Percentiles rank a stretch among this genome's conserved stretches.
Evolutionary conservation across 2,329 filamentous ascomycete species (phyloP).

Genomic region (Septoria linicola): DNA sequence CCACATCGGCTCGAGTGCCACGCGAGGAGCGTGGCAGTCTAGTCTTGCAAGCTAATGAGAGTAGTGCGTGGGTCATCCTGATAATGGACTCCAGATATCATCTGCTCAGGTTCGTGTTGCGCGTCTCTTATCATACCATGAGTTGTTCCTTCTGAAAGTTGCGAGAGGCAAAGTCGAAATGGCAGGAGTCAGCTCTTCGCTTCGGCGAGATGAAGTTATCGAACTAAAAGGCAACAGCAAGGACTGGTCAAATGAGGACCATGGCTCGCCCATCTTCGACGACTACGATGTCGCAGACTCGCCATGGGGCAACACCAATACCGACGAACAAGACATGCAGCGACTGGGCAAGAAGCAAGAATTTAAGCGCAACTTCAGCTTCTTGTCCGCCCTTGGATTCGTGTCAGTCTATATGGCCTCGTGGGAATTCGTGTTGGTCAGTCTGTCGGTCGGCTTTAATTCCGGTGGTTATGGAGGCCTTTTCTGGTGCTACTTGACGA

Average conservation of each 20-base stretch:
- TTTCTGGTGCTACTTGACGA: constrained; percentile 38
- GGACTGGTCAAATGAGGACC: constrained; percentile 11
- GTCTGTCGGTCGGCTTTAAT: constrained; percentile 32
- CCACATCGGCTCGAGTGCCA: constrained; percentile 3
- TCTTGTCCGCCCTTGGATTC: constrained; percentile 34
- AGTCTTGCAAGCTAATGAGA: constrained; percentile 2
- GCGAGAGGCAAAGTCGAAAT: background rate
- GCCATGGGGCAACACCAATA: constrained; percentile 17
- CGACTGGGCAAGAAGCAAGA: constrained; percentile 35
- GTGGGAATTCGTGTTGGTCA: constrained; percentile 36
- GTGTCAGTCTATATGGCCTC: constrained; percentile 36
- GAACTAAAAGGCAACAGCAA: constrained; percentile 11
- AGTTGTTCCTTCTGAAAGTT: background rate
- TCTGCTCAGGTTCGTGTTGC: constrained; percentile 8
- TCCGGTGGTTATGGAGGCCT: constrained; percentile 37
- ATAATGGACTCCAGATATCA: constrained; percentile 11
- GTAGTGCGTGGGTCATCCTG: constrained; percentile 1
- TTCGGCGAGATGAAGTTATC: constrained; percentile 10
- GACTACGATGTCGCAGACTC: constrained; percentile 7
- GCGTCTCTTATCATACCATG: background rate
- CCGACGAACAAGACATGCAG: constrained; percentile 31
- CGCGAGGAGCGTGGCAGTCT: constrained; percentile 5
- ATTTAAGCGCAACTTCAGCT: constrained; percentile 34
- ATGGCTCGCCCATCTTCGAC: constrained; percentile 12
- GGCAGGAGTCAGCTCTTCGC: constrained; percentile 9